Conservation (phyloP, 768 basidiomycete genomes). For the Boletellus emodensis region DNA sequence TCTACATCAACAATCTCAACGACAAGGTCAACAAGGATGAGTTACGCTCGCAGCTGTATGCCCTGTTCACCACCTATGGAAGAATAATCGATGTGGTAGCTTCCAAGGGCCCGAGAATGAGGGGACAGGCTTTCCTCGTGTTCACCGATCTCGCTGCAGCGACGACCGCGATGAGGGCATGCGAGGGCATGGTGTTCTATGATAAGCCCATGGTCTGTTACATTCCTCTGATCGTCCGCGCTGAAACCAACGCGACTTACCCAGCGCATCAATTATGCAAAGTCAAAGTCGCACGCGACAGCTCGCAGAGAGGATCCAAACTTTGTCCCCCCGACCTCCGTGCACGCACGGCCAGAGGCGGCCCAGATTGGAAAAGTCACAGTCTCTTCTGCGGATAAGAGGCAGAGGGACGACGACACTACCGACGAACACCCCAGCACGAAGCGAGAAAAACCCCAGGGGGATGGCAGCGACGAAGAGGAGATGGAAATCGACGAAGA, state of each 20-base stretch:
- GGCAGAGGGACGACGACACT: slow-evolving; percentile 59
- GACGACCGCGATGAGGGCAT: slow-evolving; percentile 88
- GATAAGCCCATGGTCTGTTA: slow-evolving; percentile 82
- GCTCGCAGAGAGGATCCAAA: slow-evolving; percentile 72
- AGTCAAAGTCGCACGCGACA: slow-evolving; percentile 84
- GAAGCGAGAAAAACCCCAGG: slow-evolving; percentile 70
- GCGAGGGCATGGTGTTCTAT: slow-evolving; percentile 91
- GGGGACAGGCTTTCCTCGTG: slow-evolving; percentile 94
- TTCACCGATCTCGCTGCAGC: slow-evolving; percentile 89
- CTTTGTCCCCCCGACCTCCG: slow-evolving; percentile 70
- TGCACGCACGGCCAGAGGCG: slow-evolving; percentile 50
- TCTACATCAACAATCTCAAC: slow-evolving; percentile 93
- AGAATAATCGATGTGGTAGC: slow-evolving; percentile 92
- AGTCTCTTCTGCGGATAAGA: slow-evolving; percentile 49
- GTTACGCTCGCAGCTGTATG: slow-evolving; percentile 74
- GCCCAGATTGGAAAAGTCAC: slow-evolving; percentile 37
- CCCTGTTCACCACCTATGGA: slow-evolving; percentile 91
- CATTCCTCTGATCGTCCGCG: slow-evolving; percentile 1
- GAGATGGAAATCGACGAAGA: slow-evolving; percentile 97
- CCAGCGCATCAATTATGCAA: slow-evolving; percentile 90
- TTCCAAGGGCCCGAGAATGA: slow-evolving; percentile 78
- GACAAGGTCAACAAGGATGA: slow-evolving; percentile 92
- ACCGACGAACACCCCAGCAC: slow-evolving; percentile 49
- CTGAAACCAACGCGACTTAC: slow-evolving; percentile 11
- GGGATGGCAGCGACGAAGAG: slow-evolving; percentile 65